phyloP scores from a whole-genome alignment of 2,329 filamentous ascomycete genomes.

The Sporothrix protearum region DNA sequence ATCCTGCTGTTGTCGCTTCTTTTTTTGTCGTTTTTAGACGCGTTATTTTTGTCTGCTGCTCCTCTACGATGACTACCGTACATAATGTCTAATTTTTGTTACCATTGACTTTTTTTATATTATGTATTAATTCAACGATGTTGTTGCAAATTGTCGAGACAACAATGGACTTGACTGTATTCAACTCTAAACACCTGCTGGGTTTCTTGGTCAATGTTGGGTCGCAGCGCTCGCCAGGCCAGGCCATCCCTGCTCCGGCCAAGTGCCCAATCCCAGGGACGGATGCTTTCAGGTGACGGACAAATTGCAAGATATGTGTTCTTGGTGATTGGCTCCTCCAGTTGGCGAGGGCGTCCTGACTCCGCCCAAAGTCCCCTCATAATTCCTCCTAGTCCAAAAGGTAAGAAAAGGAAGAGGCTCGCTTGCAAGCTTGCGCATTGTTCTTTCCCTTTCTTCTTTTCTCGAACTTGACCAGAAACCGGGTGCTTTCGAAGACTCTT shows the following conservation, averaged over 20 bases:
- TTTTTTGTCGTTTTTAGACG: neutral
- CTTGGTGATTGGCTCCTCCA: slow-evolving; percentile 17
- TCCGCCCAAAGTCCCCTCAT: neutral
- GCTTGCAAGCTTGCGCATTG: neutral
- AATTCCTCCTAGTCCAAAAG: neutral
- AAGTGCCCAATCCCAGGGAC: slow-evolving; percentile 18
- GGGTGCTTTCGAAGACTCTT: slow-evolving; percentile 3
- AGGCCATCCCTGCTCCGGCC: slow-evolving; percentile 15
- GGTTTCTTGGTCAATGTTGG: neutral
- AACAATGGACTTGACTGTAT: neutral
- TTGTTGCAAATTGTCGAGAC: neutral
- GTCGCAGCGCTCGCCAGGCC: neutral
- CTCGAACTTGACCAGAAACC: neutral
- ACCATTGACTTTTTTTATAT: neutral
- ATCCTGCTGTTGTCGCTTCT: slow-evolving; percentile 13
- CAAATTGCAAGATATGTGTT: slow-evolving; percentile 11
- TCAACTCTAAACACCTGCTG: neutral
- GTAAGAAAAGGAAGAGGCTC: neutral
- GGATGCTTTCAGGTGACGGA: slow-evolving; percentile 18
- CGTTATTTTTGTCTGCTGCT: too few relatives aligned
- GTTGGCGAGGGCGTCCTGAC: neutral
- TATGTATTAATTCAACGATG: too few relatives aligned
- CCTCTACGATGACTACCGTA: too few relatives aligned
- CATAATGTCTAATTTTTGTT: too few relatives aligned
- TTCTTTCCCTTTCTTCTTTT: neutral